A percentile compares a stretch with the other conserved stretches of the same genome.
These are phyloP conservation scores for Cyberlindnera mycetangii DNA, from an alignment of 805 yeast species.

Conservation along the genomic window DNA sequence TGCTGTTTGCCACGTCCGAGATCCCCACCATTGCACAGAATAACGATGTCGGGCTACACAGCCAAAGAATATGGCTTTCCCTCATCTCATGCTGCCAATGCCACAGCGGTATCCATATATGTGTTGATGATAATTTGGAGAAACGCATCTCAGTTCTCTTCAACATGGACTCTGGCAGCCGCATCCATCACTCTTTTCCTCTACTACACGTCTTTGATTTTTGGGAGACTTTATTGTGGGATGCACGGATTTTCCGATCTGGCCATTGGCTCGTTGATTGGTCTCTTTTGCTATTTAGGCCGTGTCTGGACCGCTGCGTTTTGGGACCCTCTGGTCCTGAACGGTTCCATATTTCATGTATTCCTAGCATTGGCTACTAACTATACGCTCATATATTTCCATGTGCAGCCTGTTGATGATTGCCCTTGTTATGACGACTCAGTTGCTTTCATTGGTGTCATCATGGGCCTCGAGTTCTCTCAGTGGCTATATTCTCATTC, in stretches of 20 bases:
- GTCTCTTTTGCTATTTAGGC: constrained; percentile 47
- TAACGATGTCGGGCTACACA: constrained; percentile 88
- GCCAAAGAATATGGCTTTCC: constrained; percentile 95
- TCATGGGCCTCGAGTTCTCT: constrained; percentile 65
- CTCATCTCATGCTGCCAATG: constrained; percentile 91
- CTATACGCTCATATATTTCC: constrained; percentile 56
- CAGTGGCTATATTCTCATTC: constrained; percentile 28
- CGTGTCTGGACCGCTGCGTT: constrained; percentile 39
- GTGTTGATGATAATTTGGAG: constrained; percentile 29
- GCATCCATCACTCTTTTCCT: constrained; percentile 27
- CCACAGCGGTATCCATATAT: constrained; percentile 72
- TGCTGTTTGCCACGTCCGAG: constrained; percentile 89
- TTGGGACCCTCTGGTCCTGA: constrained; percentile 47
- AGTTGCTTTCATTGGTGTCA: constrained; percentile 88
- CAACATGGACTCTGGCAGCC: constrained; percentile 10
- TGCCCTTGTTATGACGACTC: constrained; percentile 97
- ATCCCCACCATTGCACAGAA: constrained; percentile 87
- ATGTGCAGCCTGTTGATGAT: constrained; percentile 83
- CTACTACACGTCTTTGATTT: constrained; percentile 62
- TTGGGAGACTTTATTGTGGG: constrained; percentile 91
- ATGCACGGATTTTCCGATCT: constrained; percentile 95
- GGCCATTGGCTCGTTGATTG: constrained; percentile 60
- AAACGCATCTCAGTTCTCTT: constrained; percentile 10
- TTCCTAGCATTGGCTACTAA: constrained; percentile 37
- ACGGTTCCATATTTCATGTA: constrained; percentile 31